These are phyloP conservation scores for Tetrapisispora fleetii DNA, from an alignment of 805 yeast species.

Conservation along the genomic window DNA sequence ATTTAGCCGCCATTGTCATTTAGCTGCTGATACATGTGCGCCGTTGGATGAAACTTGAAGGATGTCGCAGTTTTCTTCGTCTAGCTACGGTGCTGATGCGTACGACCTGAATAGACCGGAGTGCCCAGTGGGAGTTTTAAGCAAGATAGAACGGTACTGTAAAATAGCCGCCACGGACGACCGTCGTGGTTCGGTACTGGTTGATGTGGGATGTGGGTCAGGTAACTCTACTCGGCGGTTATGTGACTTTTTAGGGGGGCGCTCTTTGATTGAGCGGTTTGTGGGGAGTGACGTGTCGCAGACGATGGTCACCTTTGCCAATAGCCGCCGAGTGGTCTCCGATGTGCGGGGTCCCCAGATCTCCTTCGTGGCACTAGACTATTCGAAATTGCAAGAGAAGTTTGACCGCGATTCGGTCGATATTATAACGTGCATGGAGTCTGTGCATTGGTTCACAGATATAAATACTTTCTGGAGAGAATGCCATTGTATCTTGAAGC, in stretches of 20 bases:
- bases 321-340: neutral
- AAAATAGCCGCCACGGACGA: neutral
- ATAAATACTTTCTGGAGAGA: slow-evolving; percentile 43
- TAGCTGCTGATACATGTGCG: no score
- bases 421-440: slow-evolving; percentile 69
- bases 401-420: slow-evolving; percentile 36
- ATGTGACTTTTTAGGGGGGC: slow-evolving; percentile 12
- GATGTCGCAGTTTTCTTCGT: slow-evolving; percentile 58
- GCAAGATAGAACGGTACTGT: slow-evolving; percentile 34
- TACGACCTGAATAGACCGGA: slow-evolving; percentile 58
- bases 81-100: slow-evolving; percentile 39
- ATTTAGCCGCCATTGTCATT: no score
- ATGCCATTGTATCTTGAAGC: slow-evolving; percentile 40
- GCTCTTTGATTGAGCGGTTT: slow-evolving; percentile 20
- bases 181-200: slow-evolving; percentile 14
- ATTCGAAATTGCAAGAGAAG: slow-evolving; percentile 13
- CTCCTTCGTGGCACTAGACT: slow-evolving; percentile 25
- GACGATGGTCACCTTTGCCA: slow-evolving; percentile 45
- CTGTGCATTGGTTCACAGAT: slow-evolving; percentile 71
- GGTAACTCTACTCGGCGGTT: slow-evolving; percentile 57
- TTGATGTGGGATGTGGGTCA: slow-evolving; percentile 77
- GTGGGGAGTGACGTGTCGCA: slow-evolving; percentile 56
- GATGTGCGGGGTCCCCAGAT: neutral
- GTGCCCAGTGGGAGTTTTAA: slow-evolving; percentile 47
- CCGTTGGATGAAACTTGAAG: neutral